Evolutionary conservation across 2,329 filamentous ascomycete genomes (phyloP).

Genomic region (Triangularia setosa): DNA sequence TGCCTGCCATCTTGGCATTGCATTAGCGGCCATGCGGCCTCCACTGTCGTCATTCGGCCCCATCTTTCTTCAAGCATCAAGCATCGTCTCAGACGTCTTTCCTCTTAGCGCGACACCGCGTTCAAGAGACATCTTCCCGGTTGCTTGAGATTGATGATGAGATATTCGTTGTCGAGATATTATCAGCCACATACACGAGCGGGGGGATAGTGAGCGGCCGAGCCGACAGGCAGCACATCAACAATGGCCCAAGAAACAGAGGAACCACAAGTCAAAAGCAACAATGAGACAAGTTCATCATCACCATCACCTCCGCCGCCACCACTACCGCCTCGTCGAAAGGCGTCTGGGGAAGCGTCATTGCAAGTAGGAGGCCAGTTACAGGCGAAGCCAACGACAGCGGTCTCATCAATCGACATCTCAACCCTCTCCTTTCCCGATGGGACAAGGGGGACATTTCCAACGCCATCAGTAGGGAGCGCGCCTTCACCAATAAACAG

Average conservation of each 20-base stretch:
- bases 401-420: slow-evolving; percentile 75
- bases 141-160: neutral
- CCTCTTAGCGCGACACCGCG: neutral
- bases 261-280: neutral
- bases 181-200: neutral
- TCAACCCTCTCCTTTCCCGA: slow-evolving; percentile 72
- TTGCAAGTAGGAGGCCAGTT: slow-evolving; percentile 29
- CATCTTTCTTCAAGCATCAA: neutral
- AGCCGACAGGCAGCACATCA: slow-evolving; percentile 8
- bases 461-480: slow-evolving; percentile 36
- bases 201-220: slow-evolving; percentile 21
- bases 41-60: slow-evolving; percentile 18
- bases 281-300: slow-evolving; percentile 6
- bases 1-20: slow-evolving; percentile 2
- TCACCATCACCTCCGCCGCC: slow-evolving; percentile 23
- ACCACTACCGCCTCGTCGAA: slow-evolving; percentile 28
- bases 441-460: slow-evolving; percentile 62
- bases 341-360: slow-evolving; percentile 33
- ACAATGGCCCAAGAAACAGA: slow-evolving; percentile 24
- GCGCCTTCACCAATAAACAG: slow-evolving; percentile 38
- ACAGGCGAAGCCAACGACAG: slow-evolving; percentile 73
- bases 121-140: neutral
- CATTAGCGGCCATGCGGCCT: slow-evolving; percentile 1
- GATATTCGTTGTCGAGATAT: neutral
- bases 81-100: neutral